Percentiles rank a stretch among this genome's conserved stretches.
These are phyloP conservation scores for Malus domestica DNA, from an alignment of 306 rosid species.

Conservation along the genomic window DNA sequence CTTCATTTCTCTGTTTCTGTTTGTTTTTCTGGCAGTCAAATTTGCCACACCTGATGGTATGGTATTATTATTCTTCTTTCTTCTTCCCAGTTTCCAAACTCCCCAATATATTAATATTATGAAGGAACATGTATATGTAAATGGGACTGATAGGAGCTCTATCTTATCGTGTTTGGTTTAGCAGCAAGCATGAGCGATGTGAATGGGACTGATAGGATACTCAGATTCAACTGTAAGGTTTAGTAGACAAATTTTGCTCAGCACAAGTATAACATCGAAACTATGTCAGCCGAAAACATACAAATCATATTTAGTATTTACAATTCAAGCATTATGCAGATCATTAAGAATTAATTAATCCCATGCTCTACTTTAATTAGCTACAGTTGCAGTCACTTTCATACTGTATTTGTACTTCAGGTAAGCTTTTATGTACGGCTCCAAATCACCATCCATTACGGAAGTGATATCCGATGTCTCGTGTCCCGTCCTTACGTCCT, in stretches of 20 bases:
- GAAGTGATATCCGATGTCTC: conserved; percentile 73
- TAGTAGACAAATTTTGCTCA: no score
- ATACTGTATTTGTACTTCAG: conserved; percentile 64
- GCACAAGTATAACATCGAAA: no score
- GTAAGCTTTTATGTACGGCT: conserved; percentile 80
- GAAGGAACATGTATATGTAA: no score
- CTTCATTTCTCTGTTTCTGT: conserved; percentile 19
- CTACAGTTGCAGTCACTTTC: conserved; percentile 34
- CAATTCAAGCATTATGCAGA: not conserved
- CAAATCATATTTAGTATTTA: no score
- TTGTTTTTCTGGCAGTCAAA: conserved; percentile 28
- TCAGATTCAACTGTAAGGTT: no score
- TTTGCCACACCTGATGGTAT: conserved; percentile 67
- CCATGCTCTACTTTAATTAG: conserved; percentile 7
- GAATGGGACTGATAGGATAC: no score
- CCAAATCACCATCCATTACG: conserved; percentile 94
- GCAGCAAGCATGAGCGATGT: not conserved
- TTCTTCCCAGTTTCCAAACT: not conserved
- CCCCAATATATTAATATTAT: not conserved
- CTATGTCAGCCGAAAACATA: no score
- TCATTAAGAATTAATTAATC: not conserved
- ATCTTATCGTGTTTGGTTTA: not conserved
- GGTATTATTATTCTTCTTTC: no score
- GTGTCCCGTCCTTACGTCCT: conserved; percentile 80
- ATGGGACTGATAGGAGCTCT: not conserved